A percentile compares a stretch with the other conserved stretches of the same genome.
Evolutionary conservation across 805 yeast genomes (phyloP).

Genomic region (Isabelozyma pseudorhagii): DNA sequence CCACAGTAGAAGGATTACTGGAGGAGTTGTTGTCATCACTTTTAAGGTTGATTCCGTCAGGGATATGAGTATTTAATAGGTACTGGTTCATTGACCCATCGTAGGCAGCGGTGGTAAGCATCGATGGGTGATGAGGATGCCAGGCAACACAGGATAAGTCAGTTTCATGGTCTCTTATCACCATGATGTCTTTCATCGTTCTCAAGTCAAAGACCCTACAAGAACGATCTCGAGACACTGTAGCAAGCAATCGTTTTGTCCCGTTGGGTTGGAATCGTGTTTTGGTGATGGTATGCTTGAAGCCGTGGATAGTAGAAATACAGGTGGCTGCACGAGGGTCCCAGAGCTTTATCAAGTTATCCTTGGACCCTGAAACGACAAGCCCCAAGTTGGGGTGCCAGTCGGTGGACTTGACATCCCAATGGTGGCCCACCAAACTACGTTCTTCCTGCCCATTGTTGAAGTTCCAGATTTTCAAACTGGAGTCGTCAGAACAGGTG

Average conservation of each 20-base stretch:
- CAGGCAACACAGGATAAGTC: constrained; percentile 85
- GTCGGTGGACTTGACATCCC: constrained; percentile 97
- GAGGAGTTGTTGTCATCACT: constrained; percentile 19
- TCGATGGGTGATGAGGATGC: constrained; percentile 85
- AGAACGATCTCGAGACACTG: constrained; percentile 85
- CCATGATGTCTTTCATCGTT: constrained; percentile 71
- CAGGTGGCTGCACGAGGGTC: constrained; percentile 83
- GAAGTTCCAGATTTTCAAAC: constrained; percentile 91
- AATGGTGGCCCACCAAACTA: constrained; percentile 84
- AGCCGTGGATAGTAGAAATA: constrained; percentile 80
- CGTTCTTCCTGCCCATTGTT: constrained; percentile 83
- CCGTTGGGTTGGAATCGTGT: constrained; percentile 85
- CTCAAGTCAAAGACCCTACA: constrained; percentile 85
- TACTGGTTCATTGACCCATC: constrained; percentile 86
- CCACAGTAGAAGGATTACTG: constrained; percentile 12
- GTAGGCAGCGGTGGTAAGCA: constrained; percentile 81
- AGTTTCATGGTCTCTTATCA: constrained; percentile 74
- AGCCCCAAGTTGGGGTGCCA: constrained; percentile 93
- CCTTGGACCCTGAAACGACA: constrained; percentile 91
- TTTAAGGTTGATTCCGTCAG: constrained; percentile 21
- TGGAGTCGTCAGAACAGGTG: constrained; percentile 91
- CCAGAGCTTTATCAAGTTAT: constrained; percentile 90
- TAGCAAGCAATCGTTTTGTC: constrained; percentile 67
- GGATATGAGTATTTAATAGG: constrained; percentile 51
- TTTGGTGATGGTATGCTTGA: constrained; percentile 89